Evolutionary conservation across 495 filamentous ascomycete genomes (phyloP), one percentile per base, ranked within the genome.

Genomic region (Penicillium canariense): DNA sequence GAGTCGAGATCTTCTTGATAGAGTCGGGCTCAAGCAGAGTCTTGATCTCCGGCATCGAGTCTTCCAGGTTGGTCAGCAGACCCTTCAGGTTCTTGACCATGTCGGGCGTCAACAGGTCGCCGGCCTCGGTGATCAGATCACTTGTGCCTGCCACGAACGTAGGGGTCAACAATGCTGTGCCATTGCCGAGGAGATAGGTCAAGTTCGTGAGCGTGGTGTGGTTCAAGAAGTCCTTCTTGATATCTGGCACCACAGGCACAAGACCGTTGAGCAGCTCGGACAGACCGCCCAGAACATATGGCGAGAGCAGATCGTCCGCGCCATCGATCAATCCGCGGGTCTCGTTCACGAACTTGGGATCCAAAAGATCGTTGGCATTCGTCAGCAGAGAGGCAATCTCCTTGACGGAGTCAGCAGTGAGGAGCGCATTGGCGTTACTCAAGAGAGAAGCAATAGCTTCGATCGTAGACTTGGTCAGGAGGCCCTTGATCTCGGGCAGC

Each of bases 361-460:
- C 76, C 14, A 79, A 46, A 4, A 79, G 68, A 15, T 64, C 58
- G 46, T 71, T 70, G 27, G 76, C 73, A 36, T 76, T 77, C 10
- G 55, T 60, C 36, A 77, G 59, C 1, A 77, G 67, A 20, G 60
- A 61, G 32, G 63, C 46, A 12, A 77, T 62, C 48, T 71, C 65
- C 56, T 73, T 65, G 15, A 70, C 65, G 11, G 55, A 56, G 23
- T 27, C 25, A 18, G 59, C 50, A 22, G 44, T 56, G 43, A 77
- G 49, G n/a, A 77, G 61, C 7, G 62, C 56, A 34, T 74, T 68
- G 23, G 75, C 74, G 35, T 65, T 65, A 20, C 38, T 61, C 32
- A 68, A 32, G 4, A 66, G 48, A 17, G 38, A 45, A 12, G 60
- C 23, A 40, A 66, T 66, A 11, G 68, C 66, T 6, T 63, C 57